These are phyloP conservation scores for Xylaria sp. DNA, from an alignment of 495 filamentous ascomycete genomes.

Conservation along the genomic window DNA sequence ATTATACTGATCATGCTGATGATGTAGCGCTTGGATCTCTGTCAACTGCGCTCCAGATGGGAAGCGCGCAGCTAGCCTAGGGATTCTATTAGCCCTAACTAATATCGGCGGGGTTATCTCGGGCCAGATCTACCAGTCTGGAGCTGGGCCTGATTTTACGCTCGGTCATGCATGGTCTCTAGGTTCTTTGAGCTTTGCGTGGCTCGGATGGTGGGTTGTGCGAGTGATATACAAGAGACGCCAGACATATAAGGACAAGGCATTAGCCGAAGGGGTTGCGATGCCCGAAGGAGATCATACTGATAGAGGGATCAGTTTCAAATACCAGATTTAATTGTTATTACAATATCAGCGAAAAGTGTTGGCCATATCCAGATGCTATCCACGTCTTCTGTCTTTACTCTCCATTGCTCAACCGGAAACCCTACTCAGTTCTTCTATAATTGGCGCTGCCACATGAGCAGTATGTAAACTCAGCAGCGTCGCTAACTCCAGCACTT, in stretches of 20 bases:
- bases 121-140: constrained; percentile 44
- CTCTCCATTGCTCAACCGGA: not conserved
- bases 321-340: constrained; percentile 38
- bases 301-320: constrained; percentile 37
- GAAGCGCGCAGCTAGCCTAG: constrained; percentile 51
- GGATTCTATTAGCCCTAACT: constrained; percentile 47
- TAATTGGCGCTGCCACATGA: constrained; percentile 44
- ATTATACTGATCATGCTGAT: not conserved
- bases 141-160: constrained; percentile 38
- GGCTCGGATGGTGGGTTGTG: constrained; percentile 38
- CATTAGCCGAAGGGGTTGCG: constrained; percentile 19
- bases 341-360: not conserved
- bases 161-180: constrained; percentile 44
- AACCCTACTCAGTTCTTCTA: constrained; percentile 29
- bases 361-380: not conserved
- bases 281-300: constrained; percentile 25
- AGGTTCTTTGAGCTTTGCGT: constrained; percentile 36
- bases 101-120: constrained; percentile 51
- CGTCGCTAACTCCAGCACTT: constrained; percentile 53
- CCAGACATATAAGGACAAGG: constrained; percentile 32
- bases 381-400: too few species aligned
- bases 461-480: constrained; percentile 47
- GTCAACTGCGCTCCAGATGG: constrained; percentile 52
- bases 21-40: constrained; percentile 58
- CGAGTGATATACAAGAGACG: constrained; percentile 36